Evolutionary conservation across 495 filamentous ascomycete genomes (phyloP).

Genomic region (Podospora didyma): DNA sequence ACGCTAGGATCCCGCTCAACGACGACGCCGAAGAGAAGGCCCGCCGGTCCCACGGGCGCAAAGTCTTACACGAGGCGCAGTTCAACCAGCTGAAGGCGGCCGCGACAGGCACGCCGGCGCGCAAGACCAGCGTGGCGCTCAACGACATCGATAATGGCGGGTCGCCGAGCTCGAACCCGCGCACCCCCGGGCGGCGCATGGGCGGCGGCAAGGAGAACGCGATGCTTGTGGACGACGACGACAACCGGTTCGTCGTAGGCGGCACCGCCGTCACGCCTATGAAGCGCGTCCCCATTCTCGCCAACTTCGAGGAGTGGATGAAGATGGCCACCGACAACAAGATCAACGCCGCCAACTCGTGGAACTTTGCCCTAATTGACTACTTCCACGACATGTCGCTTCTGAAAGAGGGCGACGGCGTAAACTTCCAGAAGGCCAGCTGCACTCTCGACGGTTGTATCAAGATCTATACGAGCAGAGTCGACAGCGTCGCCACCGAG

Average conservation of each 20-base stretch:
- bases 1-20: constrained; percentile 74
- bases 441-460: constrained; percentile 98
- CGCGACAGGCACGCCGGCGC: constrained; percentile 68
- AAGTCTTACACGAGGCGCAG: constrained; percentile 84
- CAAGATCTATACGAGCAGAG: constrained; percentile 98
- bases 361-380: constrained; percentile 98
- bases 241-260: constrained; percentile 54
- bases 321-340: constrained; percentile 99
- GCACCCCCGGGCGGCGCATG: constrained; percentile 46
- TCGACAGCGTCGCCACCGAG: constrained; percentile 97
- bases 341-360: constrained; percentile 98
- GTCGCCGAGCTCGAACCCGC: constrained; percentile 54
- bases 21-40: constrained; percentile 94
- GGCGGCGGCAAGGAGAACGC: constrained; percentile 53
- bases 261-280: constrained; percentile 81
- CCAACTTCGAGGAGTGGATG: constrained; percentile 99
- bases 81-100: constrained; percentile 89
- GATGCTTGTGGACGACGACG: constrained; percentile 44
- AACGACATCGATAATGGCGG: constrained; percentile 55
- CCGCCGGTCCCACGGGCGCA: constrained; percentile 78
- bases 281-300: constrained; percentile 91
- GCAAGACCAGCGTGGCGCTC: constrained; percentile 59
- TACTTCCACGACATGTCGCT: constrained; percentile 99
- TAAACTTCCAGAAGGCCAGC: constrained; percentile 98
- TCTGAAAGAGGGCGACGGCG: constrained; percentile 90